A percentile compares a stretch with the other conserved stretches of the same genome.
Conservation (phyloP, 768 basidiomycete species). For the Russula emetica region DNA sequence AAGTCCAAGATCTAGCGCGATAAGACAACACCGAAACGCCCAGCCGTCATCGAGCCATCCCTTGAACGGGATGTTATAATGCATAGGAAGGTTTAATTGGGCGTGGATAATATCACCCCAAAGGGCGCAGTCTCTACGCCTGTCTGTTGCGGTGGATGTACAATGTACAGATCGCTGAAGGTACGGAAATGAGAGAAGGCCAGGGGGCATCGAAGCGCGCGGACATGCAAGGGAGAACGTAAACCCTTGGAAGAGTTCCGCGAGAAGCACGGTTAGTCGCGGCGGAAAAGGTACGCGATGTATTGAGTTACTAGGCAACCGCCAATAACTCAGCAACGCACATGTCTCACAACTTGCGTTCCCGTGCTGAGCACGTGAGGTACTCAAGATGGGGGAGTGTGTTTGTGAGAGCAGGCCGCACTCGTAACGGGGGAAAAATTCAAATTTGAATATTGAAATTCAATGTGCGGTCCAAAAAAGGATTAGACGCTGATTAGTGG, state of each 20-base stretch:
- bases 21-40: background rate
- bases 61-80: background rate
- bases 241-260: background rate
- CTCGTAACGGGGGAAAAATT: no score
- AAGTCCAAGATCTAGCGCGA: background rate
- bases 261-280: background rate
- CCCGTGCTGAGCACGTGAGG: background rate
- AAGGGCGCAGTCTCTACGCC: background rate
- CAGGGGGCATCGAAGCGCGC: background rate
- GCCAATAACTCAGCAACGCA: no score
- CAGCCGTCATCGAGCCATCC: background rate
- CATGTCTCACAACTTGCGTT: no score
- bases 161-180: background rate
- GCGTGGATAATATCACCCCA: background rate
- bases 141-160: background rate
- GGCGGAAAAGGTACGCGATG: background rate
- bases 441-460: no score
- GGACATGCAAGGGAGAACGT: background rate
- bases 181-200: no score
- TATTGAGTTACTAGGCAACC: conserved; percentile 14
- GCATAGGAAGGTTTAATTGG: background rate
- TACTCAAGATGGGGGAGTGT: background rate
- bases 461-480: no score
- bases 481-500: background rate
- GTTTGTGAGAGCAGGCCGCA: background rate